Evolutionary conservation across 2,329 filamentous ascomycete species (phyloP), one percentile per base, ranked within the genome.

Genomic region (Torrubiella hemipterigena): DNA sequence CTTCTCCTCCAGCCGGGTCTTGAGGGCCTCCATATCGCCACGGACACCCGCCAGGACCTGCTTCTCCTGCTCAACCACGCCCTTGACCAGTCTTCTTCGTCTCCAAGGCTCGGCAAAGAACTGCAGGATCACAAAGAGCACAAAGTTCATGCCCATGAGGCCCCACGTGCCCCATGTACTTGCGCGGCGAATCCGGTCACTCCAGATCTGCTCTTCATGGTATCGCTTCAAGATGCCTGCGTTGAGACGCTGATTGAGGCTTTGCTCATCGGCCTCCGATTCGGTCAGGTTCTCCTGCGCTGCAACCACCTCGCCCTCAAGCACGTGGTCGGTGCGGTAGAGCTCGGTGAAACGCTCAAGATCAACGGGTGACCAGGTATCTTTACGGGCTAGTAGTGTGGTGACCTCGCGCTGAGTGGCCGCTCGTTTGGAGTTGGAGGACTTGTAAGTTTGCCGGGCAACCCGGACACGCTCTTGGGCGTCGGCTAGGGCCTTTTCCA

Each of bases 141-240:
- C 54, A 19, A 96, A 82, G 51, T 98, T 98, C 48, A 96, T 73
- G 16, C 89, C 89, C 91, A 98, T 98, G 38, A 98, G 62, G 1
- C 89, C 91, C 77, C 93, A 96, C 0, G 91, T 98, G 21, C 93
- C 89, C 91, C 91, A 98, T 0, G 91, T 98, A 52, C 82, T 91
- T 67, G 94, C 94, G 42, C 91, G 70, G 21, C 91, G 71, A 51
- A 98, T 98, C 45, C 93, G 89, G 54, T 98, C 91, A 50, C 84
- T 93, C 91, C 91, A 98, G 34, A 98, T 93, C 61, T 98, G 91
- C 62, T 98, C 91, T 59, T 98, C 91, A 55, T 98, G 91, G 56
- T 98, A 98, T 38, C 93, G 75, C 38, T 81, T 81, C 31, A 95
- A 64, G 45, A 96, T 95, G 30, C 79, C 77, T 38, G 80, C 77